A percentile compares a stretch with the other conserved stretches of the same genome.
Evolutionary conservation across 805 yeast genomes (phyloP).

Genomic region (Candida ponderosae): DNA sequence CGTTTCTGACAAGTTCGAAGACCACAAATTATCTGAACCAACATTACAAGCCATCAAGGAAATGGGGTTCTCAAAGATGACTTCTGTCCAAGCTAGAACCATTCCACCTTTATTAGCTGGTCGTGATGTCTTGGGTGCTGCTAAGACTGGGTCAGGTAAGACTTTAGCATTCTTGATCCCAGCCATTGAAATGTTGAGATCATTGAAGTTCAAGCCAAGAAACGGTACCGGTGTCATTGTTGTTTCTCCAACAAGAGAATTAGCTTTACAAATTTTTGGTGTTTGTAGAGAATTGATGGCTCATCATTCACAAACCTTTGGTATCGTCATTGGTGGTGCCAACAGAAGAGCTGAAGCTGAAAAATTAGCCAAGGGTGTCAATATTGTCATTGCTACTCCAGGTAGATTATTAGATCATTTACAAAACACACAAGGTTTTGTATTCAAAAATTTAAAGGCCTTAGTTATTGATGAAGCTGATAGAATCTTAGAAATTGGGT

Average conservation of each 20-base stretch:
- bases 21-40: conserved; percentile 67
- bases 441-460: conserved; percentile 90
- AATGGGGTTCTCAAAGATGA: conserved; percentile 91
- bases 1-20: conserved; percentile 29
- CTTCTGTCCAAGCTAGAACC: conserved; percentile 90
- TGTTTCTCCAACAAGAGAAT: conserved; percentile 95
- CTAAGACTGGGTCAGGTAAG: conserved; percentile 98
- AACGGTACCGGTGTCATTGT: conserved; percentile 97
- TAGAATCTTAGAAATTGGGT: conserved; percentile 93
- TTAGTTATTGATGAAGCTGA: conserved; percentile 97
- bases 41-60: conserved; percentile 73
- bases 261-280: conserved; percentile 95
- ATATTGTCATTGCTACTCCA: conserved; percentile 91
- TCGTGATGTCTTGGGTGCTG: conserved; percentile 97
- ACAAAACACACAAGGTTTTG: conserved; percentile 91
- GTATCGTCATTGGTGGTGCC: conserved; percentile 97
- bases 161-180: conserved; percentile 94
- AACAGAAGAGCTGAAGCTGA: conserved; percentile 97
- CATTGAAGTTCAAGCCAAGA: conserved; percentile 91
- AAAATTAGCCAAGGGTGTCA: conserved; percentile 88
- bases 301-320: conserved; percentile 78
- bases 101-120: conserved; percentile 97
- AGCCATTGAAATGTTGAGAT: conserved; percentile 85
- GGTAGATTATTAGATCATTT: conserved; percentile 95
- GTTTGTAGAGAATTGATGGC: conserved; percentile 94